Evolutionary conservation across 495 filamentous ascomycete species (phyloP).

Genomic region (Hypoxylon lienhwacheense): DNA sequence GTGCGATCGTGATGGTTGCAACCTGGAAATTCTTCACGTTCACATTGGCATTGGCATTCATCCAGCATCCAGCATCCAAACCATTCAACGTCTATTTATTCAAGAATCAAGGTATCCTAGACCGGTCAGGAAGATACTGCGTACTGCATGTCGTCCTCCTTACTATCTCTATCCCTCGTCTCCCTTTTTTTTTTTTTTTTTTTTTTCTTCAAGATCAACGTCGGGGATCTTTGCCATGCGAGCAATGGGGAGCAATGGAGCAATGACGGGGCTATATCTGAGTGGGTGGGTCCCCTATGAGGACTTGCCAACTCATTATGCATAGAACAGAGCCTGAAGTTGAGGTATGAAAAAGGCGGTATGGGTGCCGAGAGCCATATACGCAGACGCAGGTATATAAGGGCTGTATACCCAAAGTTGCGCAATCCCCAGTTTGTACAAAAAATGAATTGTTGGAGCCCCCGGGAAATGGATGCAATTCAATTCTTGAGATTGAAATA

Average conservation of each 20-base stretch:
- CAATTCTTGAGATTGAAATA: conserved; percentile 17
- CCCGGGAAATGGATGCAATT: conserved; percentile 16
- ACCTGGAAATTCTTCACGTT: conserved; percentile 5
- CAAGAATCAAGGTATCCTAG: too few species aligned
- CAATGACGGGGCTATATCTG: conserved; percentile 40
- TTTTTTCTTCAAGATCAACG: conserved; percentile 30
- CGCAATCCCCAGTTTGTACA: conserved; percentile 17
- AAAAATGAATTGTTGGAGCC: conserved; percentile 15
- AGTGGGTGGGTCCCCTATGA: conserved; percentile 38
- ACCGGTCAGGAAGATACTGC: too few species aligned
- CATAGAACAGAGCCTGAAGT: conserved; percentile 41
- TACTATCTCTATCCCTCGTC: conserved; percentile 15
- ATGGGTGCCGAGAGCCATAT: conserved; percentile 31
- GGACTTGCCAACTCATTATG: conserved; percentile 47
- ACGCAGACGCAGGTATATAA: conserved; percentile 32
- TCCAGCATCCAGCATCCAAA: too few species aligned
- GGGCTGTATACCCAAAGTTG: conserved; percentile 27
- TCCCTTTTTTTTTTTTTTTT: too few species aligned
- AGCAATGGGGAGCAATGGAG: too few species aligned
- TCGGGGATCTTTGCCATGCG: conserved; percentile 22
- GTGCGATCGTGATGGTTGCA: conserved; percentile 22
- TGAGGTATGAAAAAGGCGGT: conserved; percentile 42
- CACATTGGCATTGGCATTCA: conserved; percentile 14
- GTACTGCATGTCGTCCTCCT: neutral
- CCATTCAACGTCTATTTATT: too few species aligned